Evolutionary conservation across 352 stramenopile genomes (phyloP), one percentile per base, ranked within the genome.

Genomic region (Hyaloperonospora arabidopsidis): DNA sequence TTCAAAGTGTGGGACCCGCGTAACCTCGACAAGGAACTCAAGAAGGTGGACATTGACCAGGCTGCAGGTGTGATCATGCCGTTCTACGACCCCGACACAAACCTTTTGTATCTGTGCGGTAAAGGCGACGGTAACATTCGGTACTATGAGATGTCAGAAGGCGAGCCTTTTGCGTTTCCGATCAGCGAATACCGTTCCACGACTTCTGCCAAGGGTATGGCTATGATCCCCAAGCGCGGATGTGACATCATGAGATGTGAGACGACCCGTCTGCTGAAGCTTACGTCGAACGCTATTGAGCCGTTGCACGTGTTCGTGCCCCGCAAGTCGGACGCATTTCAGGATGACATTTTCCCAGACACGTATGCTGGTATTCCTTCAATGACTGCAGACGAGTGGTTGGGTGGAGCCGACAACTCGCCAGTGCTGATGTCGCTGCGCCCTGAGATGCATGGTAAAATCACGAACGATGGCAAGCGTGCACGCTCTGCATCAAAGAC

Each of bases 341-440:
- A 99, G 78, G 92, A 98, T 62, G 97, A 99, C 70, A 97, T 99
- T 67, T 99, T 97, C 79, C 97, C 97, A 17, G 92, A 98, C 70
- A 95, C 86, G 47, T 97, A 95, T 45, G 85, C 95, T n/a, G 81
- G 86, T 45, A 85, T 96, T 54, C 88, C 96, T 38, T 96, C 96
- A 15, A 95, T 98, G 79, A 93, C 79, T 15, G 95, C 89, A 15
- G 93, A 98, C 50, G 92, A 99, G 59, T 99, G 96, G 96, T 32
- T 97, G 34, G 77, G 74, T 28, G 97, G 96, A 59, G 90, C 87
- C 6, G 93, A 97, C 49, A 98, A 98, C 68, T 72, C 74, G 13
- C 96, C 96, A 4, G 74, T 93, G 22, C 73, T 93, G 38, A 97
- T 97, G 74, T 93, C 83, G 52, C 71, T 99, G 43, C 86, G 97